phyloP scores from a whole-genome alignment of 1,284 basidiomycete genomes.

The Puccinia novopanici region DNA sequence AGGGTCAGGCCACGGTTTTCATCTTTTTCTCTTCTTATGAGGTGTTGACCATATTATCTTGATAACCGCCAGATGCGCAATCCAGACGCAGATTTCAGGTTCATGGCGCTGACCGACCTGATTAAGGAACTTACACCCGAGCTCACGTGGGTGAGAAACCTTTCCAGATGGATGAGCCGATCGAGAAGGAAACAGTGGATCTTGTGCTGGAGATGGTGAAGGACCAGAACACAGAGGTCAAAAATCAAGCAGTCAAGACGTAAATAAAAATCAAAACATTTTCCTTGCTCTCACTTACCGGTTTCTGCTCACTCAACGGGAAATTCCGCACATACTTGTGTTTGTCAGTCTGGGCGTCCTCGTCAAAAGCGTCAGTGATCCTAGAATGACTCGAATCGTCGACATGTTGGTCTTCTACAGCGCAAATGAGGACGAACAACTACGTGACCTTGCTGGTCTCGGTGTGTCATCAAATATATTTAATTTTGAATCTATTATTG shows the following conservation, averaged over 20 bases:
- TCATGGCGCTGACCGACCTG: constrained; percentile 91
- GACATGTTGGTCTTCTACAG: constrained; percentile 80
- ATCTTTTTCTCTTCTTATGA: neutral
- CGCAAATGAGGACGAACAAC: constrained; percentile 79
- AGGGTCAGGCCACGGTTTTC: neutral
- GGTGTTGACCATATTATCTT: constrained; percentile 1
- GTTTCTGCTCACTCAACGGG: constrained; percentile 1
- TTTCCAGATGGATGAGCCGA: constrained; percentile 58
- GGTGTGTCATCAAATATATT: constrained; percentile 65
- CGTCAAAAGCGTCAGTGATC: constrained; percentile 75
- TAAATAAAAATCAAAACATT: constrained; percentile 59
- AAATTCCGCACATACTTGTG: neutral
- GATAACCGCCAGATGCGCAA: constrained; percentile 59
- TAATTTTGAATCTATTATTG: constrained; percentile 29
- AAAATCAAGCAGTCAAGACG: constrained; percentile 97
- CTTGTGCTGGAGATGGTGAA: constrained; percentile 80
- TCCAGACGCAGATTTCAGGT: constrained; percentile 66
- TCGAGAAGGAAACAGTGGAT: constrained; percentile 76
- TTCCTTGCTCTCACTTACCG: neutral
- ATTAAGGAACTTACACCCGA: constrained; percentile 74
- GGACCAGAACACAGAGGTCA: constrained; percentile 95
- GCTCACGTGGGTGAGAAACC: constrained; percentile 69
- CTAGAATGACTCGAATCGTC: constrained; percentile 79
- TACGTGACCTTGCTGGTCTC: constrained; percentile 88
- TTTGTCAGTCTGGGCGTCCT: constrained; percentile 69